Evolutionary conservation across 2,329 filamentous ascomycete species (phyloP), one percentile per base, ranked within the genome.

Genomic region (Nigrograna mackinnonii): DNA sequence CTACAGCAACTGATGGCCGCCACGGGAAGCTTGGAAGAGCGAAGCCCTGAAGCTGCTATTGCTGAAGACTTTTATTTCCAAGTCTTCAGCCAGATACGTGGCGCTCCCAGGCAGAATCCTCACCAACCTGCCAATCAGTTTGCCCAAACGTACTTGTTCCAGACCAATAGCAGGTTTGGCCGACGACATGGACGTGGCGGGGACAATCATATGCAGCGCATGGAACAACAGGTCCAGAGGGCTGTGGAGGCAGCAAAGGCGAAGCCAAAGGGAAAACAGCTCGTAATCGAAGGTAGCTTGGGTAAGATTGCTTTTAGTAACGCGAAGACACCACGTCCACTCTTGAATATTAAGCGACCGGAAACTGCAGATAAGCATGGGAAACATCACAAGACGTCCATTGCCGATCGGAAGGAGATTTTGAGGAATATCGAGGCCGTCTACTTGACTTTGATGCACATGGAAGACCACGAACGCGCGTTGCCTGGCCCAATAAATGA

Each of bases 221-320:
- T 99, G 94, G 92, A 99, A 69, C 94, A 99, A 70, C 94, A 99
- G 69, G 95, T 99, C 11, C 92, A 96, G 67, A 85, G 94, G 43
- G 94, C 94, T 18, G 94, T 99, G 1, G 94, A 99, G 64, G 94
- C 94, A 1, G 94, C 94, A 39, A 99, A 97, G 75, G 89, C 91
- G 46, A 92, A 95, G 70, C 94, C 94, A 11, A 99, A 99, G 78
- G 96, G 95, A 64, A 95, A 95, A 62, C 91, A 96, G 67, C 79
- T 99, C 6, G 91, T 97, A 16, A 92, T 99, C 45, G 92, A 96
- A 64, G 94, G 94, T 19, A 96, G 91, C 62, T 74, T 99, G 37
- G 94, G 94, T 53, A 99, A 97, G 75, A 99, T 99, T 44, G 95
- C 92, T 0, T 99, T 97, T 74, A 96, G 92, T 77, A 99, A 99